A percentile compares a stretch with the other conserved stretches of the same genome.
These are phyloP conservation scores for Ascoidea tarda DNA, from an alignment of 805 yeast species.

Conservation along the genomic window DNA sequence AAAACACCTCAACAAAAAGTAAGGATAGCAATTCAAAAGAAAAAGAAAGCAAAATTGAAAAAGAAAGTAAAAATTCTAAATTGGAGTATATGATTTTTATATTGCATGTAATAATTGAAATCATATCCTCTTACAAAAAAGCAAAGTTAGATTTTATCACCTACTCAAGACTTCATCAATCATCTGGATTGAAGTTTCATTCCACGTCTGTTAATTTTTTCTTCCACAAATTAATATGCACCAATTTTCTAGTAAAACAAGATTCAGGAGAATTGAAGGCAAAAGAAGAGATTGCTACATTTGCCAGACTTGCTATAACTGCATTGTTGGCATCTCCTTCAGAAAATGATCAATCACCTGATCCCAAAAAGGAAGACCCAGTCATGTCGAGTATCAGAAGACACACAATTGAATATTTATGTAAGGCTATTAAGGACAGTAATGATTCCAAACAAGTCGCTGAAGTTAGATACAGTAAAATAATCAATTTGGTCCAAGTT, in stretches of 20 bases:
- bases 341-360: constrained; percentile 26
- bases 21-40: constrained; percentile 2
- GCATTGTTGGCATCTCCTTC: constrained; percentile 45
- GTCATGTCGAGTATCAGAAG: constrained; percentile 63
- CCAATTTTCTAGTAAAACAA: constrained; percentile 26
- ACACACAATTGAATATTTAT: constrained; percentile 54
- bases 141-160: constrained; percentile 74
- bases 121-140: constrained; percentile 64
- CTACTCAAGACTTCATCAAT: constrained; percentile 39
- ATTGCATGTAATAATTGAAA: constrained; percentile 52
- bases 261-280: constrained; percentile 22
- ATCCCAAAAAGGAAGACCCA: constrained; percentile 41
- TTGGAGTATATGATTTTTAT: constrained; percentile 59
- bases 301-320: constrained; percentile 46
- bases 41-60: neutral
- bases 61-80: constrained; percentile 28
- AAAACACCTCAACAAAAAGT: too few species aligned
- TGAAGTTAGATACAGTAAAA: constrained; percentile 35
- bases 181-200: constrained; percentile 39
- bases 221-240: constrained; percentile 57
- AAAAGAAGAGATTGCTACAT: constrained; percentile 47
- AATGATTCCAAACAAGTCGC: constrained; percentile 21
- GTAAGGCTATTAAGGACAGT: constrained; percentile 46
- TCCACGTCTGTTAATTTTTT: constrained; percentile 67
- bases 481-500: constrained; percentile 39